Conservation (phyloP, 2,329 filamentous ascomycete genomes). For the Boeremia lycopersici region DNA sequence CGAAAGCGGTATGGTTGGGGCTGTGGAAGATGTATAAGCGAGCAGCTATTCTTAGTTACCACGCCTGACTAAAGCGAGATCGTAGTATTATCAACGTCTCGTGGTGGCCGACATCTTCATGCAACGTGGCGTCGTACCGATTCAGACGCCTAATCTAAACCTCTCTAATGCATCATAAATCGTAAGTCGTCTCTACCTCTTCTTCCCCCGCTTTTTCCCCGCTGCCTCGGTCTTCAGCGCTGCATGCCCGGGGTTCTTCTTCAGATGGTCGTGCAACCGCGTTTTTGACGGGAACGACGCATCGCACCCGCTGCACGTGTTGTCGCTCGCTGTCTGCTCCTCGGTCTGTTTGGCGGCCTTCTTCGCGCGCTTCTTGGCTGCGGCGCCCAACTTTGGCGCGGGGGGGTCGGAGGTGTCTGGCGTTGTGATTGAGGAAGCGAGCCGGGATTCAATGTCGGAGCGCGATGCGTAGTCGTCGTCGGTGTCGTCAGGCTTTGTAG, state of each 20-base stretch:
- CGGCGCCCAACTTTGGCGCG: conserved; percentile 53
- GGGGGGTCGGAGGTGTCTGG: background rate
- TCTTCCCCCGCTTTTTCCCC: conserved; percentile 30
- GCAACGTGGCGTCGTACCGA: too few relatives aligned
- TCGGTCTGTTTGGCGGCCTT: conserved; percentile 51
- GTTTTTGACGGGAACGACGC: conserved; percentile 77
- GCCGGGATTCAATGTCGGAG: conserved; percentile 44
- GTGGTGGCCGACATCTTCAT: too few relatives aligned
- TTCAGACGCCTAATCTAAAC: too few relatives aligned
- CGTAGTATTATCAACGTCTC: too few relatives aligned
- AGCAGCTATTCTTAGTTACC: conserved; percentile 7
- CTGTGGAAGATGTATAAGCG: background rate
- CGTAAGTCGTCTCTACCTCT: conserved; percentile 7
- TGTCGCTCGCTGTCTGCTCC: conserved; percentile 48
- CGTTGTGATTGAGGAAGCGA: conserved; percentile 18
- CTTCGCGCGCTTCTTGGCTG: conserved; percentile 55
- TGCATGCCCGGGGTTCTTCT: conserved; percentile 65
- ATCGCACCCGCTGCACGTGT: conserved; percentile 78
- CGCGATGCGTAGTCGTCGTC: conserved; percentile 48
- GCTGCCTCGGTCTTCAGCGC: conserved; percentile 47
- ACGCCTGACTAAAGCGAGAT: too few relatives aligned
- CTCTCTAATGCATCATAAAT: conserved; percentile 1
- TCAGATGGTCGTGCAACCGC: conserved; percentile 75
- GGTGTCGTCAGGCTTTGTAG: background rate
- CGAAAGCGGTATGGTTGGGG: conserved; percentile 11